Evolutionary conservation across 768 basidiomycete species (phyloP).

Genomic region (Fomitopsis pulvina): DNA sequence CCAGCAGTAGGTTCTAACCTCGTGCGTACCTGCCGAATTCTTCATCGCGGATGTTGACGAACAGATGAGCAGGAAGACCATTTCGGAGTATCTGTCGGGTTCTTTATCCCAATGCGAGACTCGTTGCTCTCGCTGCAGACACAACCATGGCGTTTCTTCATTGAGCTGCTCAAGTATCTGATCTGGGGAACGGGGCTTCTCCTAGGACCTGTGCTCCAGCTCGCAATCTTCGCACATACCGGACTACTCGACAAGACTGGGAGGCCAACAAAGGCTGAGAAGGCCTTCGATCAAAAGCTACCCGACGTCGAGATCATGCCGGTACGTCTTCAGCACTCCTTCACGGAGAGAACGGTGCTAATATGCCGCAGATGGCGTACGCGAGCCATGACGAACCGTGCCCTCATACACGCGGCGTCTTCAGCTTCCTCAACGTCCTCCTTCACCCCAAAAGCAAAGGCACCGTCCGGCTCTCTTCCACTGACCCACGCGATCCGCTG

Average conservation of each 20-base stretch:
- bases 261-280: slow-evolving; percentile 4
- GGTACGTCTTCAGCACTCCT: slow-evolving; percentile 10
- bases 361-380: slow-evolving; percentile 12
- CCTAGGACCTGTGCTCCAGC: slow-evolving; percentile 24
- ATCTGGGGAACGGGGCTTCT: slow-evolving; percentile 29
- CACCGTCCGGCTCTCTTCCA: slow-evolving; percentile 23
- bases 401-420: slow-evolving; percentile 4
- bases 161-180: slow-evolving; percentile 29
- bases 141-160: slow-evolving; percentile 21
- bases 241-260: slow-evolving; percentile 19
- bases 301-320: slow-evolving; percentile 37
- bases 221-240: slow-evolving; percentile 26
- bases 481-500: slow-evolving; percentile 24
- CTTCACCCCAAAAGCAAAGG: slow-evolving; percentile 20
- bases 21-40: slow-evolving; percentile 1
- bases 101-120: slow-evolving; percentile 26
- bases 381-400: slow-evolving; percentile 7
- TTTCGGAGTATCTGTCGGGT: slow-evolving; percentile 27
- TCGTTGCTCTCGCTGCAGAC: slow-evolving; percentile 23
- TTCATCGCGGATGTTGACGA: not conserved
- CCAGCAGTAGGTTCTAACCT: slow-evolving; percentile 24
- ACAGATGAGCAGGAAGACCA: slow-evolving; percentile 30
- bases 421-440: slow-evolving; percentile 17
- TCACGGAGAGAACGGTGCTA: not conserved
- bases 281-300: slow-evolving; percentile 16